A percentile compares a stretch with the other conserved stretches of the same genome.
Evolutionary conservation across 176 grass and related monocot species (phyloP).

Genomic region (Pharus latifolius): DNA sequence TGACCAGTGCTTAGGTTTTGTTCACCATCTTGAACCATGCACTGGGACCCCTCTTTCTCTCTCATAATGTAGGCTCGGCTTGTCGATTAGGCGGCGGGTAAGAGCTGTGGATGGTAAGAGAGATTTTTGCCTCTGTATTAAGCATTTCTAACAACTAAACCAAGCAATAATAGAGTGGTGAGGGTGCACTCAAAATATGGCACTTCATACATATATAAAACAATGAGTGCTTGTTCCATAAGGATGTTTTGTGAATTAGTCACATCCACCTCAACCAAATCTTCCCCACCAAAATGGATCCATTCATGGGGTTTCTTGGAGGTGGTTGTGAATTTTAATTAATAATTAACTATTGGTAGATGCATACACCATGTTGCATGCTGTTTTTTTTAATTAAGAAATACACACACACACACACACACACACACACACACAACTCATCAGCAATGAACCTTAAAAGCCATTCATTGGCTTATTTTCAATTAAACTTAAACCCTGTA

Average conservation of each 20-base stretch:
- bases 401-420: background rate
- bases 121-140: background rate
- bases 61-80: background rate
- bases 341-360: background rate
- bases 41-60: background rate
- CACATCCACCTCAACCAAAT: background rate
- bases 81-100: background rate
- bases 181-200: background rate
- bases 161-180: background rate
- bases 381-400: background rate
- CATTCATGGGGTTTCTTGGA: constrained; percentile 12
- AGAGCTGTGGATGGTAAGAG: background rate
- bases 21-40: background rate
- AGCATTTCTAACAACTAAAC: background rate
- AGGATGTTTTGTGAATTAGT: background rate
- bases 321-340: background rate
- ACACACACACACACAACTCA: background rate
- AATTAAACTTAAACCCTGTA: background rate
- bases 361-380: background rate
- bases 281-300: background rate
- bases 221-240: background rate
- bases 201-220: background rate
- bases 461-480: background rate
- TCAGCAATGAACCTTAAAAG: background rate
- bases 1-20: background rate